Evolutionary conservation across 2,329 filamentous ascomycete species (phyloP), one percentile per base, ranked within the genome.

Genomic region (Plectosphaerella sp.): DNA sequence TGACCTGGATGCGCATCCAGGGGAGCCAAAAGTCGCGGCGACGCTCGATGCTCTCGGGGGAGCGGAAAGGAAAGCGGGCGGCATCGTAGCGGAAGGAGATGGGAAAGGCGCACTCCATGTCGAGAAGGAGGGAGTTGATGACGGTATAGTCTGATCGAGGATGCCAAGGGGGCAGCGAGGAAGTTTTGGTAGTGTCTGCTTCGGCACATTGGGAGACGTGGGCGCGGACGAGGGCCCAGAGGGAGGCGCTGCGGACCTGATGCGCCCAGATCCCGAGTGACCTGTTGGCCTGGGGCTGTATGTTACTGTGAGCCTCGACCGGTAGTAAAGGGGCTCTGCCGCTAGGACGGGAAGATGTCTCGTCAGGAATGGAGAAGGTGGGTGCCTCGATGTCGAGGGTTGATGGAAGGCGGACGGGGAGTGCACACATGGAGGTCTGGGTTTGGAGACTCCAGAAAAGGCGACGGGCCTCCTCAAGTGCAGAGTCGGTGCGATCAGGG

Each of bases 181-280:
- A 12, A 12, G 28, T 33, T 33, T 33, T 33, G n/a, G 10, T 12
- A n/a, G 18, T n/a, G 8, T 43, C n/a, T 3, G 3, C 16, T 12
- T 43, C 41, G 5, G 41, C 41, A 16, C 41, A 43, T 8, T 16
- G 41, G n/a, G n/a, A 43, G 22, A 45, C 37, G 25, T 51, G 54
- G 43, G 62, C 56, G 28, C 53, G 49, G 10, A 52, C 53, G 9
- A 52, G 47, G 25, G 57, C 54, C 41, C 58, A 51, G n/a, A 39
- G 53, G 39, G 52, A 54, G 2, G 45, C 41, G 41, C 41, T 43
- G 5, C 41, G 41, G 16, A 43, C 41, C 41, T 20, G 18, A 16
- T 43, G 41, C 18, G 41, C 41, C 41, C 41, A 43, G 11, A 43
- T 43, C 3, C 41, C 41, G n/a, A 43, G n/a, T 2, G 41, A 43